A percentile compares a stretch with the other conserved stretches of the same genome.
Evolutionary conservation across 495 filamentous ascomycete genomes (phyloP).

Genomic region (Penicillium argentinense): DNA sequence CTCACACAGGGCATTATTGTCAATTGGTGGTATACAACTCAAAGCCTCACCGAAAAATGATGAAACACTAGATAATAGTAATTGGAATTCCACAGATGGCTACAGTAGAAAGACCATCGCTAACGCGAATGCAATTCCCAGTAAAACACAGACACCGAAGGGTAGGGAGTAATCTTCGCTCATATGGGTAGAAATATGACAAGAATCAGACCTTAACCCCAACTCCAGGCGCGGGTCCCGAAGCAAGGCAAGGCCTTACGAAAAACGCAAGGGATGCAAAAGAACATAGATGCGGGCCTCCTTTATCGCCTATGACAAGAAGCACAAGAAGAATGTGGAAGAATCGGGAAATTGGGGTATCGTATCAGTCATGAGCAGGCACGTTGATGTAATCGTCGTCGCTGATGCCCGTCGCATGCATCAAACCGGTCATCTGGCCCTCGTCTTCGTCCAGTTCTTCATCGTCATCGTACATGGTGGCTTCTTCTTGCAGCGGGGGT

Average conservation of each 20-base stretch:
- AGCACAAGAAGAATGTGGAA: conserved; percentile 11
- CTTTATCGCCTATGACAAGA: conserved; percentile 13
- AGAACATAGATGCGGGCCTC: conserved; percentile 17
- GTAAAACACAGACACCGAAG: conserved; percentile 21
- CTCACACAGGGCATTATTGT: too few relatives aligned
- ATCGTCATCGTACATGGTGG: conserved; percentile 57
- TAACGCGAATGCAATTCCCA: conserved; percentile 38
- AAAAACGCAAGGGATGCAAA: conserved; percentile 18
- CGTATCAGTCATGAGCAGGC: conserved; percentile 44
- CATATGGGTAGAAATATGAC: conserved; percentile 29
- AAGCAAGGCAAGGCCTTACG: conserved; percentile 13
- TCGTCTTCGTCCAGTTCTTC: conserved; percentile 56
- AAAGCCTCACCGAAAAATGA: too few relatives aligned
- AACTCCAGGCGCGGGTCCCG: conserved; percentile 2
- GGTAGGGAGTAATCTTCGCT: conserved; percentile 26
- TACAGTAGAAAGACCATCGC: conserved; percentile 16
- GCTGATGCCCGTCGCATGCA: conserved; percentile 53
- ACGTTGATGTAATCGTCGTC: conserved; percentile 53
- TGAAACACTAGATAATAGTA: too few relatives aligned
- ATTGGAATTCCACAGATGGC: conserved; percentile 21
- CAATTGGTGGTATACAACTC: too few relatives aligned
- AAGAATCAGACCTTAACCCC: conserved; percentile 12
- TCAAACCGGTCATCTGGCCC: conserved; percentile 54
- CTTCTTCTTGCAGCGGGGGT: conserved; percentile 33
- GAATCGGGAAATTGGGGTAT: conserved; percentile 18